Evolutionary conservation across 371 early-diverging fungal species (phyloP).

Genomic region (Mucor plumbeus): DNA sequence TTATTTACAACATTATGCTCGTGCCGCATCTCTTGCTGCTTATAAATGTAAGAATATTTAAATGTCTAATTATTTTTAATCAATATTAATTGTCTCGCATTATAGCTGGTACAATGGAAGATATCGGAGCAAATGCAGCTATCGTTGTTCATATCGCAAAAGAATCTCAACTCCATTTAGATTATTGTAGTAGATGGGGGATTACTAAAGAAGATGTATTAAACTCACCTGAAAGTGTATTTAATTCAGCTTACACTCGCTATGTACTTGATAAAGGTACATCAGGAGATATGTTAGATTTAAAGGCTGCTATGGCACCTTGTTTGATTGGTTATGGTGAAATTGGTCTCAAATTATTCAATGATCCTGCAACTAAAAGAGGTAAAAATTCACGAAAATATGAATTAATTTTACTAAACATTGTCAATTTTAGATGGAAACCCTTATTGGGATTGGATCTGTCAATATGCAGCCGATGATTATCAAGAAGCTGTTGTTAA

Average conservation of each 20-base stretch:
- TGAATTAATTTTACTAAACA: not conserved
- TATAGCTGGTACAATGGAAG: conserved; percentile 28
- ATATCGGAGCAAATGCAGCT: conserved; percentile 50
- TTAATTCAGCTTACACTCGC: conserved; percentile 83
- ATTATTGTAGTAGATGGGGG: conserved; percentile 78
- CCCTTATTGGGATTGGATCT: conserved; percentile 85
- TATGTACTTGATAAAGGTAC: conserved; percentile 79
- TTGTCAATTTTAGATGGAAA: conserved; percentile 60
- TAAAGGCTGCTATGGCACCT: conserved; percentile 80
- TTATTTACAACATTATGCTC: conserved; percentile 81
- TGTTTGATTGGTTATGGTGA: conserved; percentile 86
- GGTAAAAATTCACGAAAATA: conserved; percentile 21
- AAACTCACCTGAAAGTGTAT: conserved; percentile 69
- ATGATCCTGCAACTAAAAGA: conserved; percentile 68
- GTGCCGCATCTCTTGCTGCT: conserved; percentile 76
- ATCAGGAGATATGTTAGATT: conserved; percentile 76
- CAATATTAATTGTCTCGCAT: conserved; percentile 17
- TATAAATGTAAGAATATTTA: conserved; percentile 62
- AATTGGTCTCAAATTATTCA: conserved; percentile 68
- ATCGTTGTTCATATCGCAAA: conserved; percentile 68
- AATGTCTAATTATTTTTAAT: conserved; percentile 34
- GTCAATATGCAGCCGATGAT: conserved; percentile 67
- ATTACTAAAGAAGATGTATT: conserved; percentile 70
- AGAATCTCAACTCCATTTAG: conserved; percentile 74
- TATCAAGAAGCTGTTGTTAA: conserved; percentile 70